Evolutionary conservation across 129 eudicot genomes (phyloP).

Genomic region (Mikania micrantha): DNA sequence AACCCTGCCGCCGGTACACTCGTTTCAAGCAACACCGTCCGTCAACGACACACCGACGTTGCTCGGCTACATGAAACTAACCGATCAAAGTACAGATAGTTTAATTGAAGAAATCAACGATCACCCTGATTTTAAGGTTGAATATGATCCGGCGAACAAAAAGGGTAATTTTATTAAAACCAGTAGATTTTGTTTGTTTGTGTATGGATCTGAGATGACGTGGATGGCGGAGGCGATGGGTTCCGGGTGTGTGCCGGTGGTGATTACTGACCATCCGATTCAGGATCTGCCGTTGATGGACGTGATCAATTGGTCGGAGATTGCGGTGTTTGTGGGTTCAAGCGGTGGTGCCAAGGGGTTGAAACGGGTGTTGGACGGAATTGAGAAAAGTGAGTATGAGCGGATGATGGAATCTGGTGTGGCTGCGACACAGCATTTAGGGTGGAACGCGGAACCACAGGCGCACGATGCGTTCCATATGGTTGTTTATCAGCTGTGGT

Average conservation of each 20-base stretch:
- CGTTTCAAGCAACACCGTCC: slow-evolving; percentile 17
- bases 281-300: slow-evolving; percentile 93
- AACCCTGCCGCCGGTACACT: slow-evolving; percentile 41
- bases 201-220: slow-evolving; percentile 50
- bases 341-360: slow-evolving; percentile 40
- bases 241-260: slow-evolving; percentile 74
- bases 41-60: slow-evolving; percentile 19
- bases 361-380: slow-evolving; percentile 39
- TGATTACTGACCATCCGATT: slow-evolving; percentile 80
- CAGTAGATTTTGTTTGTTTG: slow-evolving; percentile 62
- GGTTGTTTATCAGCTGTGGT: slow-evolving; percentile 95
- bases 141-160: slow-evolving; percentile 27
- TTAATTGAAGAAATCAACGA: slow-evolving; percentile 31
- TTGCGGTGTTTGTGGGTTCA: slow-evolving; percentile 52
- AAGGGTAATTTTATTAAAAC: slow-evolving; percentile 6
- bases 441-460: slow-evolving; percentile 76
- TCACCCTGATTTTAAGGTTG: slow-evolving; percentile 45
- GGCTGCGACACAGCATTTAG: slow-evolving; percentile 63
- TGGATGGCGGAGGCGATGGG: slow-evolving; percentile 69
- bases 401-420: slow-evolving; percentile 61
- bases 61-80: slow-evolving; percentile 44
- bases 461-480: slow-evolving; percentile 88
- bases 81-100: slow-evolving; percentile 1
- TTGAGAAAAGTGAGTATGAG: slow-evolving; percentile 37
- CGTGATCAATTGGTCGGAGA: slow-evolving; percentile 69